Evolutionary conservation across 495 filamentous ascomycete genomes (phyloP), one percentile per base, ranked within the genome.

Genomic region (Polyplosphaeria fusca): DNA sequence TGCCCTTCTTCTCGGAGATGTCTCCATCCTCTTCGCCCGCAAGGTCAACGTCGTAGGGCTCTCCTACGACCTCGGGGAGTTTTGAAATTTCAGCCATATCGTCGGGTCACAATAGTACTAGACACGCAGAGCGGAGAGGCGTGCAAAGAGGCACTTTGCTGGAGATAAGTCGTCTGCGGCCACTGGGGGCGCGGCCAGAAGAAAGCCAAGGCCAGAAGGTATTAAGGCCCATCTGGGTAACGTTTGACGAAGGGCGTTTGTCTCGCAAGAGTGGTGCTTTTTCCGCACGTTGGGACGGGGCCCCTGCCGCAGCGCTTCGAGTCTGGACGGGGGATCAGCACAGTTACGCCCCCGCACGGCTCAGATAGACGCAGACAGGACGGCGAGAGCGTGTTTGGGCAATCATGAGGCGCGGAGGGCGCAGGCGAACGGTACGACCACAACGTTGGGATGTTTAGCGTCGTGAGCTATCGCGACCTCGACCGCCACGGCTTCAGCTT

Each of bases 1-100:
- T 55, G 40, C 61, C 60, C 43, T 61, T 52, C 56, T 54, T 47
- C 60, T 47, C 49, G 41, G 41, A 25, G 26, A 28, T 25, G 13
- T 28, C 38, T 12, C 11, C 32, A 0, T 52, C 64, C 42, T 26
- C 49, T 45, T 57, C 52, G 23, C 47, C 35, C 9, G 44, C 24
- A 12, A 35, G 16, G 25, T 62, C 67, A 18, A 47, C 23, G 4
- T 56, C 52, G 23, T 55, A 55, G 11, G 41, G 23, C 19, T 47
- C 52, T 2, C 9, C 25, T 7, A 41, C 48, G 23, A 52, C 48
- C 4, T 45, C 49, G 7, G 52, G 43, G 24, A 4, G 24, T 56
- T 48, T 56, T 14, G 46, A 26, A 12, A 16, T 30, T 12, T 56
- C 52, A 4, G 19, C 11, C 52, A 56, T 56, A n/a, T n/a, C 9